Conservation (phyloP, 2,329 filamentous ascomycete species). For the Aspergillus terreus region DNA sequence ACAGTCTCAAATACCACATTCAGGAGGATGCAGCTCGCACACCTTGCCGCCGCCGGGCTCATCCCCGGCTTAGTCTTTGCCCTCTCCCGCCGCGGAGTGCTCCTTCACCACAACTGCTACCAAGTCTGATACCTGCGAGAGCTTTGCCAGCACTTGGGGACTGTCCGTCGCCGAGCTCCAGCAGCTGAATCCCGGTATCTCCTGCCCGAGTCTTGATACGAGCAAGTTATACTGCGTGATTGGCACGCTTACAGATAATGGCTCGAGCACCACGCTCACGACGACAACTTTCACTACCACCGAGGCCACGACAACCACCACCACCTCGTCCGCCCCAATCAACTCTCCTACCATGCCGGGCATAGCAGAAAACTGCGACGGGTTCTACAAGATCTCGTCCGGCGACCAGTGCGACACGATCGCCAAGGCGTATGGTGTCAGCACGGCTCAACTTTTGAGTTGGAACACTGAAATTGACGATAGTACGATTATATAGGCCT, state of each 20-base stretch:
- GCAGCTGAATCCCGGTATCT: slow-evolving; percentile 8
- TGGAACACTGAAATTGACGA: slow-evolving; percentile 7
- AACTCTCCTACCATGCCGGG: not conserved
- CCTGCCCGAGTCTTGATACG: slow-evolving; percentile 2
- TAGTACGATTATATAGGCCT: not conserved
- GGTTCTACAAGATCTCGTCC: slow-evolving; percentile 4
- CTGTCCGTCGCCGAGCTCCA: slow-evolving; percentile 4
- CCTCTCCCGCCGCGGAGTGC: slow-evolving; percentile 5
- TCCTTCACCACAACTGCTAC: slow-evolving; percentile 1
- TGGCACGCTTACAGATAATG: slow-evolving; percentile 5
- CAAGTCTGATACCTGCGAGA: slow-evolving; percentile 5
- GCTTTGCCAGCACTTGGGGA: slow-evolving; percentile 7
- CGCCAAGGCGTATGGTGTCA: slow-evolving; percentile 1
- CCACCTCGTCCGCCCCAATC: not conserved
- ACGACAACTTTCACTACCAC: not conserved
- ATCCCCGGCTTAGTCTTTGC: not conserved
- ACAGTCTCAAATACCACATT: not conserved
- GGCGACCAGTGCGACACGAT: slow-evolving; percentile 6
- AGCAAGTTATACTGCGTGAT: slow-evolving; percentile 9
- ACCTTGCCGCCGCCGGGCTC: slow-evolving; percentile 3
- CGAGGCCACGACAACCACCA: not conserved
- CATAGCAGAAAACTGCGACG: slow-evolving; percentile 6
- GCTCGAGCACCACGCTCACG: not conserved
- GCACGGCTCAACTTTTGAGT: not conserved
- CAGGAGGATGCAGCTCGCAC: slow-evolving; percentile 3